Conservation (phyloP, 2,329 filamentous ascomycete species). For the Epichloe gansuensis region DNA sequence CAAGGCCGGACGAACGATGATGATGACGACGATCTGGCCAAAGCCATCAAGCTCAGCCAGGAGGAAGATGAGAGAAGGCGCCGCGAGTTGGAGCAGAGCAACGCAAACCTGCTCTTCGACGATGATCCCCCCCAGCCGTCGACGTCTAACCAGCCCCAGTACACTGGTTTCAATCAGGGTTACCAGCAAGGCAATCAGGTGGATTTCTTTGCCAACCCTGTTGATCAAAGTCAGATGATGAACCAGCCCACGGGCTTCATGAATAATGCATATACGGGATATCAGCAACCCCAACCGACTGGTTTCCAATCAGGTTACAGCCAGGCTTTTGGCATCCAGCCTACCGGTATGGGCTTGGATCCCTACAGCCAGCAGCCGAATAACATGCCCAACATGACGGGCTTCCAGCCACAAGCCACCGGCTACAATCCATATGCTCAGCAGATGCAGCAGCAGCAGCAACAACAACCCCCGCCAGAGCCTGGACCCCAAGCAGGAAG, state of each 20-base stretch:
- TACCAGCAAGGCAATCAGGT: conserved; percentile 95
- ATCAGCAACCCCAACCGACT: conserved; percentile 32
- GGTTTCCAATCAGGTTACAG: conserved; percentile 47
- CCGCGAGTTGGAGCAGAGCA: conserved; percentile 75
- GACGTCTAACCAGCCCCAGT: conserved; percentile 46
- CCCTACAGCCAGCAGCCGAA: conserved; percentile 43
- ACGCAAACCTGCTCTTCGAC: conserved; percentile 79
- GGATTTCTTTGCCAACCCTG: conserved; percentile 93
- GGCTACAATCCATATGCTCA: conserved; percentile 43
- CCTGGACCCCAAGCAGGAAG: conserved; percentile 60
- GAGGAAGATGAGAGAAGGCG: conserved; percentile 86
- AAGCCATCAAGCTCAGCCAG: conserved; percentile 88
- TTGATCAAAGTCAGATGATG: conserved; percentile 62
- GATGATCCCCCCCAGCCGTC: conserved; percentile 48
- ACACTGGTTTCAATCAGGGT: conserved; percentile 87
- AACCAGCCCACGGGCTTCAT: conserved; percentile 68
- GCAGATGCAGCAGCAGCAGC: conserved; percentile 24
- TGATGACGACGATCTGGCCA: conserved; percentile 79
- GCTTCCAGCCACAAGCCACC: conserved; percentile 38
- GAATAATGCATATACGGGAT: conserved; percentile 42
- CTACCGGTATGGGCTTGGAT: conserved; percentile 52
- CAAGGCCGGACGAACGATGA: conserved; percentile 42
- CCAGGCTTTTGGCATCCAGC: conserved; percentile 54
- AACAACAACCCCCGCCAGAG: conserved; percentile 30
- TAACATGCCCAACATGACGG: conserved; percentile 20